Conservation (phyloP, 2,329 filamentous ascomycete genomes). For the Trichoderma sp. region DNA sequence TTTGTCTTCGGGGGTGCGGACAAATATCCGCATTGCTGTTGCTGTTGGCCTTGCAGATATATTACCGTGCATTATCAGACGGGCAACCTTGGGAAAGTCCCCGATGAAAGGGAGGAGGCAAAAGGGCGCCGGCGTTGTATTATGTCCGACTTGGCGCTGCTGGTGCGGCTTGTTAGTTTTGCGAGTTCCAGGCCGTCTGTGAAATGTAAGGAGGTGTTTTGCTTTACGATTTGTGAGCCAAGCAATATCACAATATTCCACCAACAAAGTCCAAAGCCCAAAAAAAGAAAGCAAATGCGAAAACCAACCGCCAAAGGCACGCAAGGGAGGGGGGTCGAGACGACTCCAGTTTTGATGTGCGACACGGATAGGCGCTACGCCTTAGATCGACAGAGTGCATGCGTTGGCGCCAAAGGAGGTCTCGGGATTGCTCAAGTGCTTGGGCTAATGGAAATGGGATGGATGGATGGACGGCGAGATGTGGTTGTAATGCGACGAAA, state of each 20-base stretch:
- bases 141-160: neutral
- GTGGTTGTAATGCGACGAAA: neutral
- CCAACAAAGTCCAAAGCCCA: neutral
- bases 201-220: neutral
- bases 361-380: slow-evolving; percentile 17
- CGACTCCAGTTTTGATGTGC: slow-evolving; percentile 19
- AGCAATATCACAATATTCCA: neutral
- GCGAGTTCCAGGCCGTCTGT: neutral
- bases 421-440: slow-evolving; percentile 11
- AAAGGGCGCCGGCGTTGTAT: neutral
- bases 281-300: neutral
- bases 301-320: neutral
- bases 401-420: slow-evolving; percentile 16
- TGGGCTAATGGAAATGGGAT: slow-evolving; percentile 4
- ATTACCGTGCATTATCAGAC: neutral
- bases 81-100: neutral
- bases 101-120: neutral
- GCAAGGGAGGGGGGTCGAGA: neutral
- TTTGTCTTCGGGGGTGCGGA: neutral
- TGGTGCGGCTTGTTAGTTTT: neutral
- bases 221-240: neutral
- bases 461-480: slow-evolving; percentile 4
- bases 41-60: neutral
- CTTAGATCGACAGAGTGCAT: slow-evolving; percentile 19
- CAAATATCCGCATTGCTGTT: neutral